phyloP scores from a whole-genome alignment of 192 early-diverging fungal genomes.

The Mortierella hygrophila region DNA sequence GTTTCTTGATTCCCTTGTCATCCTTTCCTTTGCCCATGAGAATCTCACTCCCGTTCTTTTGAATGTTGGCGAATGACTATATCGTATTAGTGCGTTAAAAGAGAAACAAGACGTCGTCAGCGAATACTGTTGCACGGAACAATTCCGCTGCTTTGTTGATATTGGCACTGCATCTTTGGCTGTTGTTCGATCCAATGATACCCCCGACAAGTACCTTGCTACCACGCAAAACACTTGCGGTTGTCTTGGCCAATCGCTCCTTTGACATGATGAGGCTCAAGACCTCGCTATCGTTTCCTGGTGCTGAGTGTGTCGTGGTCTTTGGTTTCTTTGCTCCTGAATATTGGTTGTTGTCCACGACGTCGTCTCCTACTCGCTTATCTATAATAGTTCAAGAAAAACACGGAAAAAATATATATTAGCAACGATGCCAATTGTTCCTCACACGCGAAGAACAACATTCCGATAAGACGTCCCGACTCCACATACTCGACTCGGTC shows the following conservation, averaged over 20 bases:
- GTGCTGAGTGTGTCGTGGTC: slow-evolving; percentile 25
- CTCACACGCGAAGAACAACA: not conserved
- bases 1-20: slow-evolving; percentile 36
- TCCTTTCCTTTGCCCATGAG: slow-evolving; percentile 51
- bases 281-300: slow-evolving; percentile 49
- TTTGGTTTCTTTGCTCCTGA: slow-evolving; percentile 53
- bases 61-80: slow-evolving; percentile 56
- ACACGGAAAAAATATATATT: slow-evolving; percentile 13
- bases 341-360: slow-evolving; percentile 49
- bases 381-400: slow-evolving; percentile 9
- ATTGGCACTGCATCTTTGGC: not conserved
- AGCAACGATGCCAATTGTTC: not conserved
- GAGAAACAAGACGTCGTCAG: not conserved
- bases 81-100: not conserved
- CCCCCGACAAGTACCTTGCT: slow-evolving; percentile 45
- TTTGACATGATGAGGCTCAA: slow-evolving; percentile 54
- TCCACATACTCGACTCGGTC: slow-evolving; percentile 30
- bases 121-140: no score
- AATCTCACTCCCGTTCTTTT: slow-evolving; percentile 47
- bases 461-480: not conserved
- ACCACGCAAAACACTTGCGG: slow-evolving; percentile 58
- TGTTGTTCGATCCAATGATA: not conserved
- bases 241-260: slow-evolving; percentile 59
- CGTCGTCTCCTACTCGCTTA: slow-evolving; percentile 53
- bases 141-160: not conserved